Base-by-base conservation (phyloP, 768 basidiomycete genomes). In the Tylopilus vinaceipallidus region DNA sequence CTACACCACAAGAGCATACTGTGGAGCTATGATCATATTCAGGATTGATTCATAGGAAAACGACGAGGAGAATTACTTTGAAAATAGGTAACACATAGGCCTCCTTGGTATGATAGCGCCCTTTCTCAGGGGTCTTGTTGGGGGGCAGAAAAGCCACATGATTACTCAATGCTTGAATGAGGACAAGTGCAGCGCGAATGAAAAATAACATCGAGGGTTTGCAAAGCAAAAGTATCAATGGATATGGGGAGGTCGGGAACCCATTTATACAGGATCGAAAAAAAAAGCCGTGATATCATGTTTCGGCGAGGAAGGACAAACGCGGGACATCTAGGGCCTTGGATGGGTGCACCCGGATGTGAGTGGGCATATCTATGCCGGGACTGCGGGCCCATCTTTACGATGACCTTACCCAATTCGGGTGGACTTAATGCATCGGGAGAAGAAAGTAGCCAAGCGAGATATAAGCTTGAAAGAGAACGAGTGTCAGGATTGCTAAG, bases 111-210 rank as follows among this genome's bases (percentile, higher is more conserved):
- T 81, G 76, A 57, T 81, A 83, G 6, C 81, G 69, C 9, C 69
- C 70, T 46, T 79, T 79, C 29, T 60, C 49, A 0, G 71, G 74
- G 0, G 80, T 79, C 10, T 78, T 78, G 59, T 83, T 80, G 2
- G 82, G 82, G 1, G 82, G 80, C 0, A 77, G 78, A 55, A 72
- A 78, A 0, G 79, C 82, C 0, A 73, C 55, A 32, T 80, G 75
- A 56, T 82, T 79, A 59, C 68, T 71, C 23, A 74, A 41, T 2
- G 80, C 77, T 53, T 83, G 81, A 30, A 77, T 50, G 30, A 72
- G 56, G 55, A 78, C 72, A 48, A 84, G 75, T 30, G 65, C 57
- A 16, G 75, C 74, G 19, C 82, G 74, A 27, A 57, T 41, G 30
- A 72, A 49, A 50, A 76, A 63, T 42, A 77, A 75, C 81, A 84